Evolutionary conservation across 495 filamentous ascomycete genomes (phyloP), one percentile per base, ranked within the genome.

Genomic region (Parmelia sp.): DNA sequence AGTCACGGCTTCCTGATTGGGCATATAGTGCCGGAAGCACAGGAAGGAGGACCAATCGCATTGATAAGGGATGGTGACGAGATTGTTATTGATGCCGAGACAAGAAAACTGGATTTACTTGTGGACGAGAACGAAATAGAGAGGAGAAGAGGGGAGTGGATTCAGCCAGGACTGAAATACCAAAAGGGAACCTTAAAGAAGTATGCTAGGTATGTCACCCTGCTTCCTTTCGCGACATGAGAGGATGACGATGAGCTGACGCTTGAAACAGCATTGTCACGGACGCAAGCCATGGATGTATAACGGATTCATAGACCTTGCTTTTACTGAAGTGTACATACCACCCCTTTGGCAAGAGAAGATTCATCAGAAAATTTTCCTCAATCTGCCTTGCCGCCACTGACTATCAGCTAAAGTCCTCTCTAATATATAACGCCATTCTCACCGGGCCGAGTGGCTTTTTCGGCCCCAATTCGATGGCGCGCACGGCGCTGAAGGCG

Each of bases 211-310:
- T 76, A 69, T 58, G 79, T 71, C 10, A 60, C 33, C 42, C 17
- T 36, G 3, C n/a, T 29, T 17, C 14, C 15, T 23, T 35, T 47
- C 37, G 58, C 37, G 6, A 35, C 23, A 29, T 27, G 14, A n/a
- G 25, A 51, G 3, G 21, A 33, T 4, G 25, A 60, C 60, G 17
- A 15, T 36, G n/a, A 31, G 27, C 42, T 51, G 27, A 64, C 29
- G 33, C 44, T 12, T n/a, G 35, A n/a, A 11, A 45, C 39, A 67
- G 65, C 29, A 68, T 84, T 55, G 87, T 93, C 44, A 82, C 77
- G 64, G 87, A 92, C 74, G 90, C 90, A 10, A 90, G 86, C 77
- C 86, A 87, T 63, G 90, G 90, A 42, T 92, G 90, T 72, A 86
- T 93, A 45, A 93, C 90, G 7, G 90, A 92, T 71, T 80, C 77